These are phyloP conservation scores for Aspergillus panamensis DNA, from an alignment of 495 filamentous ascomycete species.

Conservation along the genomic window DNA sequence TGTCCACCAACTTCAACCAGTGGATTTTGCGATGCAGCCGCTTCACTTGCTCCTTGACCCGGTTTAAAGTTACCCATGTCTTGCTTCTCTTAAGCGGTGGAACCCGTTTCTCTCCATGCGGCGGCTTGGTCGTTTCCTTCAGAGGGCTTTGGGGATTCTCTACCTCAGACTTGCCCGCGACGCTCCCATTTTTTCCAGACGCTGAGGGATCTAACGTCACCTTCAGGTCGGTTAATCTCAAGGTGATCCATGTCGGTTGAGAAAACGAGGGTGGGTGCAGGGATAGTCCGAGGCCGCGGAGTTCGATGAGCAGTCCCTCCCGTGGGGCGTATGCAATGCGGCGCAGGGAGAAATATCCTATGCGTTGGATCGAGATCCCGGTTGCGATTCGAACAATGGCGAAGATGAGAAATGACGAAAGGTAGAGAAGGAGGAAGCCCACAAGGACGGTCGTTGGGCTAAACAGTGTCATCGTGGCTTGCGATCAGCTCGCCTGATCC, in stretches of 20 bases:
- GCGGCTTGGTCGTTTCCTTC: constrained; percentile 16
- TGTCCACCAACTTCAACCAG: constrained; percentile 86
- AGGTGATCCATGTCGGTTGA: constrained; percentile 93
- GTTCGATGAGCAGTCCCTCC: constrained; percentile 84
- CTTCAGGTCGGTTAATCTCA: constrained; percentile 77
- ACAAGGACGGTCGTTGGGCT: constrained; percentile 80
- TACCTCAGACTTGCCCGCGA: constrained; percentile 22
- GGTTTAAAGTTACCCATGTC: constrained; percentile 73
- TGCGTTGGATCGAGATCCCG: constrained; percentile 90
- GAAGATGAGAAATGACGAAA: constrained; percentile 89
- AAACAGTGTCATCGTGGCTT: constrained; percentile 54
- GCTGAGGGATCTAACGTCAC: constrained; percentile 75
- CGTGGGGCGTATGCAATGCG: constrained; percentile 82
- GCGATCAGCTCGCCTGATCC: constrained; percentile 43
- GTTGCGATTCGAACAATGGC: constrained; percentile 89
- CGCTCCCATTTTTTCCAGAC: constrained; percentile 46
- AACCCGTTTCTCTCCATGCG: constrained; percentile 20
- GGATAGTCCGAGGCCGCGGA: constrained; percentile 81
- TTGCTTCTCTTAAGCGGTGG: constrained; percentile 51
- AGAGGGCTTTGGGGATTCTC: constrained; percentile 26
- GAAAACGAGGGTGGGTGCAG: constrained; percentile 92
- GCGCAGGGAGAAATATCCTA: constrained; percentile 87
- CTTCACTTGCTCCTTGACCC: constrained; percentile 80
- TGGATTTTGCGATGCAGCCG: constrained; percentile 78
- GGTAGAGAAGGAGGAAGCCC: constrained; percentile 77